Percentiles rank a stretch among this genome's conserved stretches.
phyloP scores from a whole-genome alignment of 305 asterid species.

The Fraxinus angustifolia region DNA sequence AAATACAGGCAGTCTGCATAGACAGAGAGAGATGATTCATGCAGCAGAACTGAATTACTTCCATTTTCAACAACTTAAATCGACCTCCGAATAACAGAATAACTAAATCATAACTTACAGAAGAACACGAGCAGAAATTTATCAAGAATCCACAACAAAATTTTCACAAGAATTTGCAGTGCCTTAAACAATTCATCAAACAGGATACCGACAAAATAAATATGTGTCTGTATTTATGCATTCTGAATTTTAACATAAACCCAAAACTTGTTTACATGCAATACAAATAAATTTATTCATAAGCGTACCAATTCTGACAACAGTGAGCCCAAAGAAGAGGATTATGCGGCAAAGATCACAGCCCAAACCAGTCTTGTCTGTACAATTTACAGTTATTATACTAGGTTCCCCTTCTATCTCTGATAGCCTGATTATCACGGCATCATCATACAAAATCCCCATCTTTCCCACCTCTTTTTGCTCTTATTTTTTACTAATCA shows the following conservation, averaged over 20 bases:
- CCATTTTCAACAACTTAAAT: not conserved
- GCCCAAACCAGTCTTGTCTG: constrained; percentile 88
- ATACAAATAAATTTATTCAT: not conserved
- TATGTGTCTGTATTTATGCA: not conserved
- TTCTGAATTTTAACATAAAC: not conserved
- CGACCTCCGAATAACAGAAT: not conserved
- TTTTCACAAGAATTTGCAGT: not conserved
- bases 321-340: constrained; percentile 68
- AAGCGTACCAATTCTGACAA: constrained; percentile 60
- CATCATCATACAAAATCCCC: constrained; percentile 72
- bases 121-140: not conserved
- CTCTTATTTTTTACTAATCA: constrained; percentile 9
- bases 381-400: constrained; percentile 82
- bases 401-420: constrained; percentile 72
- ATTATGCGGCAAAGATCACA: constrained; percentile 82
- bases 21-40: not conserved
- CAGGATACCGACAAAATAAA: not conserved
- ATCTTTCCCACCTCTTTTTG: constrained; percentile 16
- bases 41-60: not conserved
- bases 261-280: not conserved
- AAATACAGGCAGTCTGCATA: not conserved
- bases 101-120: not conserved
- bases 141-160: not conserved
- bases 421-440: constrained; percentile 56
- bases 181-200: not conserved